Conservation (phyloP, 1,284 basidiomycete species). For the Volvariella surrecta region DNA sequence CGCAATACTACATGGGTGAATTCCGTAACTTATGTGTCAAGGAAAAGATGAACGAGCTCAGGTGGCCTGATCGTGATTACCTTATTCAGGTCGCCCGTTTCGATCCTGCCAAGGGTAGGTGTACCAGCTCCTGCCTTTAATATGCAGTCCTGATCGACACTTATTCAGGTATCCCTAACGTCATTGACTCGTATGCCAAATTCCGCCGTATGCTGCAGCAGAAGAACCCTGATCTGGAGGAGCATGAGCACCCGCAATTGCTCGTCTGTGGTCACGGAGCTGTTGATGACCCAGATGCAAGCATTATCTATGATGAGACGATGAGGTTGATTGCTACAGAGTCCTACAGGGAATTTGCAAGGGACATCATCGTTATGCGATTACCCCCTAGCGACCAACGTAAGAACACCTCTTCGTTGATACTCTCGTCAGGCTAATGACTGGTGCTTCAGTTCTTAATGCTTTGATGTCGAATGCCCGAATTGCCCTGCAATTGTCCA, state of each 20-base stretch:
- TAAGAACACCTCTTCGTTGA: constrained; percentile 25
- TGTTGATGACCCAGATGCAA: constrained; percentile 80
- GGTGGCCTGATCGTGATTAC: constrained; percentile 77
- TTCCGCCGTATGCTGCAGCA: constrained; percentile 58
- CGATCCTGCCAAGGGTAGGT: constrained; percentile 43
- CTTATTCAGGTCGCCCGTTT: constrained; percentile 82
- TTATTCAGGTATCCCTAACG: constrained; percentile 67
- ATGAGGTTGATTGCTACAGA: constrained; percentile 47
- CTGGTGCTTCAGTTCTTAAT: constrained; percentile 50
- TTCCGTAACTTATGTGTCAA: constrained; percentile 67
- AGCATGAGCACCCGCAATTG: constrained; percentile 66
- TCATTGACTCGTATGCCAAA: constrained; percentile 75
- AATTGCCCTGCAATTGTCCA: constrained; percentile 71
- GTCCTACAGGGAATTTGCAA: constrained; percentile 46
- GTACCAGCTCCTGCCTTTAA: background rate
- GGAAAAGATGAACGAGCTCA: constrained; percentile 70
- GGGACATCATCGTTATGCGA: constrained; percentile 73
- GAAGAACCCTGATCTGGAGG: constrained; percentile 30
- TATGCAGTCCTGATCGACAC: background rate
- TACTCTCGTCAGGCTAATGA: background rate
- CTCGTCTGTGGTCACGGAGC: constrained; percentile 84
- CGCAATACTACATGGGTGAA: constrained; percentile 76
- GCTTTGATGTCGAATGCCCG: constrained; percentile 69
- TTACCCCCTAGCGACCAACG: constrained; percentile 74
- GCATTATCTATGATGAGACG: constrained; percentile 78